Evolutionary conservation across 164 flowering plant species (phyloP).

Genomic region (Magnolia kwangsiensis): DNA sequence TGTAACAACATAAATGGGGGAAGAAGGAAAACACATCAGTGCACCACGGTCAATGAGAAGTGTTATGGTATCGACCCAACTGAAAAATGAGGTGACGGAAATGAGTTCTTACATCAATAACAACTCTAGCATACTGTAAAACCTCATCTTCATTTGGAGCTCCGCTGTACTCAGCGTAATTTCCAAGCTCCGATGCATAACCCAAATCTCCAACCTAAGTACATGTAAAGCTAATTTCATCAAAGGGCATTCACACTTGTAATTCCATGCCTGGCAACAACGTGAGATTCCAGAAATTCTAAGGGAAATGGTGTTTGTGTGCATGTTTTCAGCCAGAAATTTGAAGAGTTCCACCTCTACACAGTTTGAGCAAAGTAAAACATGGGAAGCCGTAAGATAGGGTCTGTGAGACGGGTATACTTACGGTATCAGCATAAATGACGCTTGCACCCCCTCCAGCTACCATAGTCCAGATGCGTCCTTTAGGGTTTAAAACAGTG

Average conservation of each 20-base stretch:
- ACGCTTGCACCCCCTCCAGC: constrained; percentile 99
- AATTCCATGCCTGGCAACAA: neutral
- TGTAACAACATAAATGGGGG: constrained; percentile 14
- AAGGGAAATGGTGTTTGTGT: too few relatives aligned
- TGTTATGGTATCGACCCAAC: neutral
- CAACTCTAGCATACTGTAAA: constrained; percentile 88
- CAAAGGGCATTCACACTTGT: neutral
- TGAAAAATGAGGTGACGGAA: neutral
- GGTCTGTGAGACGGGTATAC: constrained; percentile 13
- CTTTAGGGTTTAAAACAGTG: constrained; percentile 85
- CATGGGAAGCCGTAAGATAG: neutral
- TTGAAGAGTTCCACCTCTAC: neutral
- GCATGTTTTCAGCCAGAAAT: neutral
- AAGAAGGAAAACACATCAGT: neutral
- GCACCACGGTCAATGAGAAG: constrained; percentile 1
- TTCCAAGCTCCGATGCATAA: constrained; percentile 87
- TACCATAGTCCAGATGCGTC: constrained; percentile 97
- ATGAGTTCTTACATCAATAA: constrained; percentile 63
- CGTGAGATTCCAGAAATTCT: neutral
- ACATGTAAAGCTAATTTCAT: neutral
- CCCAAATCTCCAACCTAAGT: constrained; percentile 90
- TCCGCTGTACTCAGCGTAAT: constrained; percentile 95
- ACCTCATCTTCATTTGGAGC: constrained; percentile 97
- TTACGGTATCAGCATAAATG: constrained; percentile 91
- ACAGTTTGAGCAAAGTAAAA: neutral